Conservation (phyloP, 306 rosid species). For the Corylus heterophylla region DNA sequence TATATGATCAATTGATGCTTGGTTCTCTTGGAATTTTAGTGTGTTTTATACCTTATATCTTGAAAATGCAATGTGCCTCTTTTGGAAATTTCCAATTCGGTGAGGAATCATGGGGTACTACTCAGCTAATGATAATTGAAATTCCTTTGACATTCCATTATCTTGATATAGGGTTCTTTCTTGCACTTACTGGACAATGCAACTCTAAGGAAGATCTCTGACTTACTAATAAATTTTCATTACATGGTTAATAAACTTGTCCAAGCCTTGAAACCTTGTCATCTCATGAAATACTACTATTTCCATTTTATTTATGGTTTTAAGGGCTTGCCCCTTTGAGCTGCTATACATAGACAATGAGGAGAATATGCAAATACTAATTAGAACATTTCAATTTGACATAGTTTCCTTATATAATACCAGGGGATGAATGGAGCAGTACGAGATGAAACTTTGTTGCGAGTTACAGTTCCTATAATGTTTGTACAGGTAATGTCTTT, state of each 20-base stretch:
- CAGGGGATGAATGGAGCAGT: constrained; percentile 80
- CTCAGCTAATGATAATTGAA: background rate
- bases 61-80: background rate
- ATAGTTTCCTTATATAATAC: constrained; percentile 32
- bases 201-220: background rate
- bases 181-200: background rate
- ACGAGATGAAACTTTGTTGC: constrained; percentile 70
- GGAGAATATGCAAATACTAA: background rate
- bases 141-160: background rate
- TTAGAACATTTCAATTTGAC: constrained; percentile 12
- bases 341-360: background rate
- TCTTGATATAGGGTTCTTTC: background rate
- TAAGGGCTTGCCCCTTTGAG: background rate
- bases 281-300: background rate
- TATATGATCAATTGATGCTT: background rate
- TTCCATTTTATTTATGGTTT: background rate
- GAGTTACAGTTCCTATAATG: constrained; percentile 69
- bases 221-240: background rate
- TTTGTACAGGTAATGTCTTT: constrained; percentile 72
- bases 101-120: background rate
- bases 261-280: background rate
- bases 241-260: background rate
- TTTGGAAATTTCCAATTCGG: background rate
- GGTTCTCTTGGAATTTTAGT: background rate
- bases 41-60: background rate